Conservation (phyloP, 2,329 filamentous ascomycete genomes). For the Sarocladium brachiariae region DNA sequence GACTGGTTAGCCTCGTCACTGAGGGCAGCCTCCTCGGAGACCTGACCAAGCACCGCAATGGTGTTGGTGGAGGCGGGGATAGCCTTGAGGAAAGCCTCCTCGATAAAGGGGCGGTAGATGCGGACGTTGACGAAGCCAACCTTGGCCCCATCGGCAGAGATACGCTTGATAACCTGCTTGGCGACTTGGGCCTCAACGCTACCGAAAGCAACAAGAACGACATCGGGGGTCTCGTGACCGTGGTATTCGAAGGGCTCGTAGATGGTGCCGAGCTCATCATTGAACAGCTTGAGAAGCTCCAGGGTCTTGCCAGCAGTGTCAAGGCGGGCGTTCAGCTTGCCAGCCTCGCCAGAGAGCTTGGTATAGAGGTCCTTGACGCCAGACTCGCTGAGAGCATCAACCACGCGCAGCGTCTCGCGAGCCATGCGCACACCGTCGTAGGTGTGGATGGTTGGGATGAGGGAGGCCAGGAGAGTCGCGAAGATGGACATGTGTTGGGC, state of each 20-base stretch:
- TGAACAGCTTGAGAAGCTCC: conserved; percentile 67
- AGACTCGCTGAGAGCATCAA: conserved; percentile 70
- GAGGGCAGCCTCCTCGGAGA: conserved; percentile 65
- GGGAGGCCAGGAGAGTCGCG: conserved; percentile 69
- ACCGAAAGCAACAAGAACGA: conserved; percentile 86
- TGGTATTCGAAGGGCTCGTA: conserved; percentile 93
- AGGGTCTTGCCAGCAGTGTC: conserved; percentile 67
- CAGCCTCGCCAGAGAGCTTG: conserved; percentile 54
- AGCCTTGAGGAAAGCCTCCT: conserved; percentile 82
- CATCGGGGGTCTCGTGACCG: conserved; percentile 71
- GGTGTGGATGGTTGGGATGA: conserved; percentile 78
- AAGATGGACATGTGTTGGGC: conserved; percentile 93
- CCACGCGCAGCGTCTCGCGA: conserved; percentile 72
- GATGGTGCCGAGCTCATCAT: conserved; percentile 85
- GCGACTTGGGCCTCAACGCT: conserved; percentile 84
- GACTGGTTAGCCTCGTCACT: conserved; percentile 72
- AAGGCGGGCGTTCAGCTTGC: conserved; percentile 60
- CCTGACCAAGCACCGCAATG: conserved; percentile 84
- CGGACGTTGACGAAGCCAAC: conserved; percentile 88
- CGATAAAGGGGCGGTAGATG: conserved; percentile 89
- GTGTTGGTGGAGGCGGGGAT: conserved; percentile 70
- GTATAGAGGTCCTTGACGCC: conserved; percentile 65
- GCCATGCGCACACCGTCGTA: conserved; percentile 83
- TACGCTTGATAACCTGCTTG: conserved; percentile 67
- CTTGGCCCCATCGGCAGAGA: conserved; percentile 66